Conservation (phyloP, 345 rosid species). For the Lumnitzera racemosa region DNA sequence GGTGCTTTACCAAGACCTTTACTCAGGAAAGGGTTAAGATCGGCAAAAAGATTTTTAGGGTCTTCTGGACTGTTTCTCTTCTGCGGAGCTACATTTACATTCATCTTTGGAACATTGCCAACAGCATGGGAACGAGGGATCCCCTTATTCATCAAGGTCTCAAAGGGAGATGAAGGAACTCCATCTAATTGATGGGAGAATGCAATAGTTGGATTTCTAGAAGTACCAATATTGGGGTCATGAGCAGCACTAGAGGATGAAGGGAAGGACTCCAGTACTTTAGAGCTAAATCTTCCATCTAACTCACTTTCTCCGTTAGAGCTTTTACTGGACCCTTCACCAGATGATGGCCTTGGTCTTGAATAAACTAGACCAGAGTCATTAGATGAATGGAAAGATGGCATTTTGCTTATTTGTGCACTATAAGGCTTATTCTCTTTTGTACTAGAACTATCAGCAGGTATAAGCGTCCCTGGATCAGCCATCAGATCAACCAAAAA, state of each 20-base stretch:
- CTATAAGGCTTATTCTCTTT: conserved; percentile 47
- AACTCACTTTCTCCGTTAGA: conserved; percentile 25
- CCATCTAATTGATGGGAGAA: conserved; percentile 47
- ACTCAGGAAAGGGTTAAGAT: conserved; percentile 86
- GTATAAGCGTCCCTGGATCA: conserved; percentile 98
- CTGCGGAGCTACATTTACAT: conserved; percentile 66
- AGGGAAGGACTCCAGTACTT: conserved; percentile 25
- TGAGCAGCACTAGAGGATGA: conserved; percentile 23
- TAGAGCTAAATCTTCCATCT: conserved; percentile 32
- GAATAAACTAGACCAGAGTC: conserved; percentile 30
- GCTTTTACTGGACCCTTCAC: conserved; percentile 69
- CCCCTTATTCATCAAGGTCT: conserved; percentile 49
- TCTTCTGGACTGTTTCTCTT: conserved; percentile 64
- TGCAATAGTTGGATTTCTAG: conserved; percentile 34
- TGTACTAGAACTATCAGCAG: conserved; percentile 71
- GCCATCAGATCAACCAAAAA: conserved; percentile 99
- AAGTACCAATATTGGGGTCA: conserved; percentile 46
- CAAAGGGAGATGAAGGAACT: conserved; percentile 35
- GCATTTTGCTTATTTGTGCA: conserved; percentile 36
- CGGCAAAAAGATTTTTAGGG: conserved; percentile 73
- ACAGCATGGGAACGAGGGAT: conserved; percentile 40
- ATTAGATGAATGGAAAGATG: conserved; percentile 33
- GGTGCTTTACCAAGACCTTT: conserved; percentile 69
- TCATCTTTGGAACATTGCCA: conserved; percentile 58
- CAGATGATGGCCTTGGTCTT: conserved; percentile 37